phyloP scores from a whole-genome alignment of 441 rosid genomes.

The Erodium chrysanthum region DNA sequence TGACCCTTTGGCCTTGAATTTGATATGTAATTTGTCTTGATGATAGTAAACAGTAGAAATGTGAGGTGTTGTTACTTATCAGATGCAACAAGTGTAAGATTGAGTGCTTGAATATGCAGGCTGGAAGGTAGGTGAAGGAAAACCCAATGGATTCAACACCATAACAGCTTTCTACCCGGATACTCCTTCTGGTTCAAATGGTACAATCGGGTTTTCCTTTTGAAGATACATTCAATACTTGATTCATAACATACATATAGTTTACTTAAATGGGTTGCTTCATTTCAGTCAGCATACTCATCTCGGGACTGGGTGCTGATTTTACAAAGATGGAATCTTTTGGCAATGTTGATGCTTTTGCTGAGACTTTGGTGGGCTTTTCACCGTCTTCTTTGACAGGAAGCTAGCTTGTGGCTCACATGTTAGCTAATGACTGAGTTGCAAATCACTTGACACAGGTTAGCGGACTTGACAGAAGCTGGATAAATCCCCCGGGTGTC shows the following conservation, averaged over 20 bases:
- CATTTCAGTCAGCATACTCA: slow-evolving; percentile 46
- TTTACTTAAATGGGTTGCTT: neutral
- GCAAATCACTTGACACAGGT: slow-evolving; percentile 30
- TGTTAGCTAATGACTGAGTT: neutral
- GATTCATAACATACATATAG: neutral
- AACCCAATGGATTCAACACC: slow-evolving; percentile 66
- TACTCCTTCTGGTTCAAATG: slow-evolving; percentile 48
- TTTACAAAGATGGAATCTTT: slow-evolving; percentile 86
- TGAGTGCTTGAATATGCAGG: slow-evolving; percentile 30
- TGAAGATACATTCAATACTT: neutral
- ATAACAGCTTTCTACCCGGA: slow-evolving; percentile 72
- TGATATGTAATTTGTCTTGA: neutral
- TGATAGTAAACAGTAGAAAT: neutral
- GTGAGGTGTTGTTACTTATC: neutral
- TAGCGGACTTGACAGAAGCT: slow-evolving; percentile 87
- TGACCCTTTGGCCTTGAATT: neutral
- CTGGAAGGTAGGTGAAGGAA: slow-evolving; percentile 66
- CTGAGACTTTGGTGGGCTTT: slow-evolving; percentile 61
- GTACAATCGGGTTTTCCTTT: slow-evolving; percentile 23
- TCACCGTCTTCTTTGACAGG: neutral
- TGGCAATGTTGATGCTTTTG: slow-evolving; percentile 86
- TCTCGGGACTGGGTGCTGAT: slow-evolving; percentile 89
- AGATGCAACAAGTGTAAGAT: neutral
- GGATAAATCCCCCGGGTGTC: slow-evolving; percentile 80
- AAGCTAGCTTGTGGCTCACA: neutral